phyloP scores from a whole-genome alignment of 352 stramenopile species.

The Phytopythium aichiense region DNA sequence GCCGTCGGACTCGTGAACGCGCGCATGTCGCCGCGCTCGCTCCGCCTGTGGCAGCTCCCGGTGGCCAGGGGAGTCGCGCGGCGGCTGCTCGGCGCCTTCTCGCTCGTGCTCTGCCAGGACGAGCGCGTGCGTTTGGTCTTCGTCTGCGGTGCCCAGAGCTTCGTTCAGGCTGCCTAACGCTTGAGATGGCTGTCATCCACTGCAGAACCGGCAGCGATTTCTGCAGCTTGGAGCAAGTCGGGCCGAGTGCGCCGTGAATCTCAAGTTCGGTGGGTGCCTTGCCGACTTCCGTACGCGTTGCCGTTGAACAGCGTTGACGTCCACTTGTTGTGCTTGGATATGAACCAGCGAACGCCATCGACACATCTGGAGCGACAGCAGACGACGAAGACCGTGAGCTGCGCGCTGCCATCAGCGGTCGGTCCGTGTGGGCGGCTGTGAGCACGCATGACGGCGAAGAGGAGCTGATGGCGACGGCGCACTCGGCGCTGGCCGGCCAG shows the following conservation, averaged over 20 bases:
- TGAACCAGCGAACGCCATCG: neutral
- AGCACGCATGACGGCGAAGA: slow-evolving; percentile 77
- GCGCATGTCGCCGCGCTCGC: slow-evolving; percentile 51
- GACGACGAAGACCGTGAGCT: slow-evolving; percentile 2
- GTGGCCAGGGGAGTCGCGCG: slow-evolving; percentile 18
- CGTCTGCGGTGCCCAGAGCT: neutral
- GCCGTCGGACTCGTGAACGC: slow-evolving; percentile 62
- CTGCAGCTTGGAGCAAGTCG: slow-evolving; percentile 29
- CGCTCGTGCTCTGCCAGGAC: slow-evolving; percentile 63
- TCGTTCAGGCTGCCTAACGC: neutral
- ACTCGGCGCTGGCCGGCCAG: slow-evolving; percentile 19
- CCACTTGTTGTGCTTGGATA: neutral
- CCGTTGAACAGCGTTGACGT: neutral
- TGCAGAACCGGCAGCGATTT: slow-evolving; percentile 48
- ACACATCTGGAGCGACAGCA: no score
- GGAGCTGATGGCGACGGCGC: slow-evolving; percentile 32
- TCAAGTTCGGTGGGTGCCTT: slow-evolving; percentile 65
- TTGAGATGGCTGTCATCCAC: neutral
- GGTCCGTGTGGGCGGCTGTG: slow-evolving; percentile 43
- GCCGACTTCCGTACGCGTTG: neutral
- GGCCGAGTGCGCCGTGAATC: slow-evolving; percentile 33
- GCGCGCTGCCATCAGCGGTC: slow-evolving; percentile 16
- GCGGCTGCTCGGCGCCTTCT: slow-evolving; percentile 33
- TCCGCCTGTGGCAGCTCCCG: slow-evolving; percentile 46
- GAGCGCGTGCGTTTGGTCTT: slow-evolving; percentile 21